phyloP scores from a whole-genome alignment of 768 basidiomycete species.

The Sporobolomyces roseus region DNA sequence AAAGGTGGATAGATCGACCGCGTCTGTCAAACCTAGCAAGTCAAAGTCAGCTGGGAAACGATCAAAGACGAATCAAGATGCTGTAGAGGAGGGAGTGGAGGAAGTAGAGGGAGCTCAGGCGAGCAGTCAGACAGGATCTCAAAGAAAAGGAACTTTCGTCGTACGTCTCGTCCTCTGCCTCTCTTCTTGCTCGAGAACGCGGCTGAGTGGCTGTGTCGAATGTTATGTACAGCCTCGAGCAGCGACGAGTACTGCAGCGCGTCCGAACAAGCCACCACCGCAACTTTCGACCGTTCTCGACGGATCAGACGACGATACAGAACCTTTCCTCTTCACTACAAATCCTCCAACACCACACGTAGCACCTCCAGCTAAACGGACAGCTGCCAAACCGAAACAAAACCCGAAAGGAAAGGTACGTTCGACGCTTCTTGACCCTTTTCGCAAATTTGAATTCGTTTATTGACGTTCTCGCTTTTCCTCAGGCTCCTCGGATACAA shows the following conservation, averaged over 20 bases:
- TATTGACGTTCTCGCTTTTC: background rate
- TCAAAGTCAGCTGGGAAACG: background rate
- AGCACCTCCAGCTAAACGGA: background rate
- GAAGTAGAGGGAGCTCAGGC: background rate
- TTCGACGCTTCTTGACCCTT: background rate
- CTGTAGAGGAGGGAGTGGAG: background rate
- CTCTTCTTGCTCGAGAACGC: background rate
- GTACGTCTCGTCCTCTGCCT: background rate
- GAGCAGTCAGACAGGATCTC: background rate
- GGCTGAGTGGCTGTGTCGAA: background rate
- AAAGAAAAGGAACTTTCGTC: constrained; percentile 20
- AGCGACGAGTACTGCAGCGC: background rate
- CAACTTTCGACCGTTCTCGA: constrained; percentile 16
- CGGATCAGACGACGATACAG: constrained; percentile 9
- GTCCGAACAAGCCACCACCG: constrained; percentile 25
- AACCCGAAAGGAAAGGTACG: constrained; percentile 11
- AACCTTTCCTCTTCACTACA: constrained; percentile 32
- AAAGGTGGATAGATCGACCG: background rate
- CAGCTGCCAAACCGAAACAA: constrained; percentile 1
- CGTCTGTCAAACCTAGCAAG: background rate
- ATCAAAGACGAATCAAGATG: background rate
- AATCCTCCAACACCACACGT: constrained; percentile 35
- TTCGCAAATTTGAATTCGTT: background rate
- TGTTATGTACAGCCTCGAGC: constrained; percentile 23
- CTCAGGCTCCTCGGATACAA: constrained; percentile 16